Conservation (phyloP, 768 basidiomycete genomes). For the Pleurotus salmoneostramineus region DNA sequence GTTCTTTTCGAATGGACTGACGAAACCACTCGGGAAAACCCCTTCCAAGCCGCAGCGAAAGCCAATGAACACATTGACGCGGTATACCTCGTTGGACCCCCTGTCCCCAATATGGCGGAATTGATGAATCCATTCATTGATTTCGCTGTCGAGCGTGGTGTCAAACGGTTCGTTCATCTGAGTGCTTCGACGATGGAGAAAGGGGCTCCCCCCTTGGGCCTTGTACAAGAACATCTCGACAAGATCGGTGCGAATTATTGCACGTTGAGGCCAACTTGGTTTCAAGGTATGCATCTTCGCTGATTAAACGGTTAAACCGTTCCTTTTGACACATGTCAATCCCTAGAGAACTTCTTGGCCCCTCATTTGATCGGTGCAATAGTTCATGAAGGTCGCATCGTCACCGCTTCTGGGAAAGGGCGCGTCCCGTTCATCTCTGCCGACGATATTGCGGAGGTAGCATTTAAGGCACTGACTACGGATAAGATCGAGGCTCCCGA, state of each 20-base stretch:
- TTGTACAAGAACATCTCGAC: slow-evolving; percentile 29
- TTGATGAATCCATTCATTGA: slow-evolving; percentile 25
- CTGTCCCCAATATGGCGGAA: slow-evolving; percentile 12
- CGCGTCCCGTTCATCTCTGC: slow-evolving; percentile 23
- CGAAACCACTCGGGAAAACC: slow-evolving; percentile 23
- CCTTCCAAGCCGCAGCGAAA: slow-evolving; percentile 18
- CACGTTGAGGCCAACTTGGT: slow-evolving; percentile 33
- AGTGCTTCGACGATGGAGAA: slow-evolving; percentile 19
- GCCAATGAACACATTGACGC: slow-evolving; percentile 21
- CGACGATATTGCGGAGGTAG: slow-evolving; percentile 28
- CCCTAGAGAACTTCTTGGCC: slow-evolving; percentile 26
- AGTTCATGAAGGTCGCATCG: slow-evolving; percentile 23
- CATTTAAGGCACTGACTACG: slow-evolving; percentile 22
- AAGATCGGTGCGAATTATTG: slow-evolving; percentile 26
- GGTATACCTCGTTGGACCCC: slow-evolving; percentile 27
- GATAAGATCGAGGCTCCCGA: slow-evolving; percentile 21
- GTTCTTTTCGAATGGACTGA: slow-evolving; percentile 34
- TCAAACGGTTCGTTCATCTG: slow-evolving; percentile 28
- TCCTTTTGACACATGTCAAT: neutral
- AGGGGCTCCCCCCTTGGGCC: slow-evolving; percentile 21
- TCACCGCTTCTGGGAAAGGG: slow-evolving; percentile 22
- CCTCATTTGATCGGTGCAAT: slow-evolving; percentile 9
- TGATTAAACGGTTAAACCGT: neutral
- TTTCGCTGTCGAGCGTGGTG: slow-evolving; percentile 25
- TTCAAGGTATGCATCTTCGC: slow-evolving; percentile 22